These are phyloP conservation scores for Orbilia ellipsospora DNA, from an alignment of 2,329 filamentous ascomycete genomes.

Conservation along the genomic window DNA sequence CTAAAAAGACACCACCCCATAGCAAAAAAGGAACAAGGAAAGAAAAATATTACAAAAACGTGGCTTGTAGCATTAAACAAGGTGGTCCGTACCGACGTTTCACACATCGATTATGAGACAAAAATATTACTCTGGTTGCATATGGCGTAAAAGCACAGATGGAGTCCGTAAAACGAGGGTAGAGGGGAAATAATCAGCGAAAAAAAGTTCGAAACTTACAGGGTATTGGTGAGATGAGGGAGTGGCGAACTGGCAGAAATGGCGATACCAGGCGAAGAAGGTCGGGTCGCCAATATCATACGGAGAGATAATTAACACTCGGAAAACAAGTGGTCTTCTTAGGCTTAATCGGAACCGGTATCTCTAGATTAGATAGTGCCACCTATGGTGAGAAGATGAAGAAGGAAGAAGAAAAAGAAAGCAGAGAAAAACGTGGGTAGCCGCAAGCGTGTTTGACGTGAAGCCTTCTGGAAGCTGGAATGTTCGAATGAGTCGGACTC, in stretches of 20 bases:
- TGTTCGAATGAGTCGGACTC: no score
- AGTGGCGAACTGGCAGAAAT: conserved; percentile 15
- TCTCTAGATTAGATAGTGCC: conserved; percentile 1
- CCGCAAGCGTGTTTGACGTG: conserved; percentile 6
- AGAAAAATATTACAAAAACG: background rate
- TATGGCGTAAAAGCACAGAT: conserved; percentile 7
- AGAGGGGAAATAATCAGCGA: conserved; percentile 7
- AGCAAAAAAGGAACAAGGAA: no score
- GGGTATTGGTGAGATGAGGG: conserved; percentile 34
- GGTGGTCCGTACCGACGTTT: background rate
- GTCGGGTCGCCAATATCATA: conserved; percentile 46
- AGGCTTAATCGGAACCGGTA: conserved; percentile 15
- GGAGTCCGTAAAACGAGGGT: background rate
- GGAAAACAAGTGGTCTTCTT: no score
- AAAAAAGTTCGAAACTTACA: conserved; percentile 38
- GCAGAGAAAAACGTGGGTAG: background rate
- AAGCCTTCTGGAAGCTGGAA: conserved; percentile 39
- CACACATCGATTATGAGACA: no score
- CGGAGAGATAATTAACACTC: conserved; percentile 29
- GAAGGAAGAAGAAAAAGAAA: conserved; percentile 1
- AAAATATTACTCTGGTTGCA: background rate
- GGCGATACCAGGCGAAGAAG: conserved; percentile 29
- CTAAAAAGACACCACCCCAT: conserved; percentile 7
- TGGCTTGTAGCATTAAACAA: background rate
- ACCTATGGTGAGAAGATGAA: background rate